phyloP scores from a whole-genome alignment of 1,139 yeast genomes.

The Pneumocystis oryctolagi region DNA sequence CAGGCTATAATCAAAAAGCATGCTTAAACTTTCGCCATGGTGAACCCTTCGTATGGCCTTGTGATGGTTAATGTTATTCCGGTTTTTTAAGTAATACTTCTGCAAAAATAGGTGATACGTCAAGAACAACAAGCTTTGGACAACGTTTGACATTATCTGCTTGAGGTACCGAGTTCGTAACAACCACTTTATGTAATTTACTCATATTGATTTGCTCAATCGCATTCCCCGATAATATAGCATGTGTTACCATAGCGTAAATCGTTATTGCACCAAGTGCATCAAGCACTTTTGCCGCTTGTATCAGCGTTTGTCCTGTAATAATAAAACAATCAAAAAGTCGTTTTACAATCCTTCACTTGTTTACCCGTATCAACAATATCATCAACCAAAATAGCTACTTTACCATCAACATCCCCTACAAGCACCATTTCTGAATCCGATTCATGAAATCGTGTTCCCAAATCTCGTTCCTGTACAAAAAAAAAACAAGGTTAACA shows the following conservation, averaged over 20 bases:
- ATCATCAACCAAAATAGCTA: constrained; percentile 86
- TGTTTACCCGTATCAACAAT: constrained; percentile 84
- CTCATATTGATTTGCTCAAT: constrained; percentile 68
- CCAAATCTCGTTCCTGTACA: not conserved
- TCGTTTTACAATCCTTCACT: too few species aligned
- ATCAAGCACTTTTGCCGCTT: constrained; percentile 81
- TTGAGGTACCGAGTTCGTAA: constrained; percentile 90
- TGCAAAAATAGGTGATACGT: constrained; percentile 80
- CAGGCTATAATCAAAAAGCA: not conserved
- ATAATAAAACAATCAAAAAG: too few species aligned
- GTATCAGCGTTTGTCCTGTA: constrained; percentile 64
- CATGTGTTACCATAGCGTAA: constrained; percentile 92
- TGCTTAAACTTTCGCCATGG: constrained; percentile 66
- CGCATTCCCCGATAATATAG: constrained; percentile 80
- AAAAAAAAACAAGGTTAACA: too few species aligned
- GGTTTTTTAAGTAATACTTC: constrained; percentile 29
- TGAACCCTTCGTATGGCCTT: constrained; percentile 82
- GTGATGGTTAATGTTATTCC: not conserved
- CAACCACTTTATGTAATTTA: constrained; percentile 62
- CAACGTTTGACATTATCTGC: constrained; percentile 59
- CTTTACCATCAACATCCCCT: constrained; percentile 80
- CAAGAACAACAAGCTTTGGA: constrained; percentile 65
- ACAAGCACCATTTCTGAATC: constrained; percentile 90
- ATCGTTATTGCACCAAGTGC: constrained; percentile 72
- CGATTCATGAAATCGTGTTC: constrained; percentile 38